Conservation (phyloP, 768 basidiomycete species). For the Trametes coccinea region DNA sequence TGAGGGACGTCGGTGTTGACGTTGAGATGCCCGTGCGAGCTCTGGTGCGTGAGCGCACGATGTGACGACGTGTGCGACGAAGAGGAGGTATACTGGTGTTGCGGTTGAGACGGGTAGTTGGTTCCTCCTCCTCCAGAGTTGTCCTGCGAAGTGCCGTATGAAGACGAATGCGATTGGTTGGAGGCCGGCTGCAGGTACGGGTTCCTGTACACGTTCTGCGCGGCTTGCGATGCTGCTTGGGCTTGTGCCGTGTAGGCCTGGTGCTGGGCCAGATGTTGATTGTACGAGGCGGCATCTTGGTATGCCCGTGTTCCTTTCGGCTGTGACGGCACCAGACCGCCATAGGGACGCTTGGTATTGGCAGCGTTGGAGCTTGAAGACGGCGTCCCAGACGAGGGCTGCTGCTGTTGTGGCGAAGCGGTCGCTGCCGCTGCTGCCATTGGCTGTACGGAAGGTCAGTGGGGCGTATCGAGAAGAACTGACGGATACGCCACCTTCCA, state of each 20-base stretch:
- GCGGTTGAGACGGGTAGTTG: constrained; percentile 18
- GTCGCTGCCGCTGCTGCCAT: constrained; percentile 22
- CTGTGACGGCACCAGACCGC: constrained; percentile 88
- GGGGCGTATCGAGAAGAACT: background rate
- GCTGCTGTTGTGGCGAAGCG: constrained; percentile 4
- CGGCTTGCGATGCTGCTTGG: constrained; percentile 71
- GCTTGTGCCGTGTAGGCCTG: constrained; percentile 90
- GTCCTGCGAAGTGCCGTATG: constrained; percentile 34
- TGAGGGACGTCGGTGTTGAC: constrained; percentile 31
- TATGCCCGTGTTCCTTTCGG: constrained; percentile 84
- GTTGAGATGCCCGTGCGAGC: constrained; percentile 48
- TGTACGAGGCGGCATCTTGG: constrained; percentile 91
- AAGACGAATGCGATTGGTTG: constrained; percentile 33
- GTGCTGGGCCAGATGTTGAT: constrained; percentile 92
- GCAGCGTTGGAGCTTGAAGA: constrained; percentile 34
- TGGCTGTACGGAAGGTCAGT: constrained; percentile 21
- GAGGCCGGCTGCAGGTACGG: constrained; percentile 66
- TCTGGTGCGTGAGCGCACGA: constrained; percentile 49
- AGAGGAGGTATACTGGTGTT: constrained; percentile 30
- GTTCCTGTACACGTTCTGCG: constrained; percentile 69
- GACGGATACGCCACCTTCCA: constrained; percentile 54
- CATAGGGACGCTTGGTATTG: constrained; percentile 88
- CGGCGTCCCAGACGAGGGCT: constrained; percentile 26
- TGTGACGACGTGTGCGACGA: constrained; percentile 38
- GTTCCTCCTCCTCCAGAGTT: background rate